Base-by-base conservation (phyloP, 2,329 filamentous ascomycete genomes). In the Epichloe glyceriae region DNA sequence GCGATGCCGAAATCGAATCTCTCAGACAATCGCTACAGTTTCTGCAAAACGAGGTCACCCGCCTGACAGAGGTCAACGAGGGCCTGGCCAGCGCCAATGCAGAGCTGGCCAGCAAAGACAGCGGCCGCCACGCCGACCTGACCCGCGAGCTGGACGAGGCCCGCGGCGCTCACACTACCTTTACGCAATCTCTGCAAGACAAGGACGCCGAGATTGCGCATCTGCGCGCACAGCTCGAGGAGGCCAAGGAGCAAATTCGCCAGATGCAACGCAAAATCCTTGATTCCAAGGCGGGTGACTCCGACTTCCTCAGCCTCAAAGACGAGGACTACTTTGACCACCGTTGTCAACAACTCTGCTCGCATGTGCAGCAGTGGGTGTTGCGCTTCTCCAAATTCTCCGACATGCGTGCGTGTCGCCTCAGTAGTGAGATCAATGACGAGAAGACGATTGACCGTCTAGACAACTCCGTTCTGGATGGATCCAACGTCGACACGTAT, bases 351-450 rank as follows among this genome's bases (percentile, higher is more conserved):
- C 86, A 94, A 67, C 81, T 98, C 43, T 98, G 89, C 69, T 86
- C 91, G 59, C 90, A 96, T 64, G 88, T 96, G 41, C 90, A 96
- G 66, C 89, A 95, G 70, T 98, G 93, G 93, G 89, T 98, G 47
- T 73, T 96, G 58, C 87, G 93, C 62, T 98, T 98, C 73, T 96
- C 90, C 59, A 97, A 97, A 66, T 93, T 94, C 69, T 97, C 90
- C 46, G 91, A 97, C 68, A 88, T 89, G 72, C 85, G 87, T 59
- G 79, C 87, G 52, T 96, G 89, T 66, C 86, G 88, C 52, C 70
- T 88, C 53, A 90, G 89, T 11, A 82, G 75, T 54, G 87, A 96
- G 64, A 81, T 98, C 62, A 83, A 85, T 52, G 88, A 95, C 62
- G 89, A 96, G 62, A 94, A 94, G 73, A 85, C 93, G 54, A 88